Evolutionary conservation across 352 stramenopile genomes (phyloP).

Genomic region (Albugo candida): DNA sequence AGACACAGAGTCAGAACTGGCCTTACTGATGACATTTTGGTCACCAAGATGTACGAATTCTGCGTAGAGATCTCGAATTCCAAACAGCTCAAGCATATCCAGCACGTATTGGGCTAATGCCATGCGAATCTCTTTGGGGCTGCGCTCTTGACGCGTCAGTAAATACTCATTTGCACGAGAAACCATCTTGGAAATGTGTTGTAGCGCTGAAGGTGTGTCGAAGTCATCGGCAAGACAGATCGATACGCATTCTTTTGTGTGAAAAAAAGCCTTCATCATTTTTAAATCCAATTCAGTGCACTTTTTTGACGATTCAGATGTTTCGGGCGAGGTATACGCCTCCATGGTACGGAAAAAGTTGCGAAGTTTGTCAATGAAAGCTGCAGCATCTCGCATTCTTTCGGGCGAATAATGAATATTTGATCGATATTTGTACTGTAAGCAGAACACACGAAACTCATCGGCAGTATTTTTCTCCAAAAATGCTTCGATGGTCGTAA

Average conservation of each 20-base stretch:
- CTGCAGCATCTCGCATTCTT: conserved; percentile 42
- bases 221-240: conserved; percentile 70
- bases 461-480: conserved; percentile 27
- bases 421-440: conserved; percentile 74
- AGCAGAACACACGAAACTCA: conserved; percentile 78
- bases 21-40: not conserved
- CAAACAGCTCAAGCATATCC: conserved; percentile 46
- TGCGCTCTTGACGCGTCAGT: conserved; percentile 15
- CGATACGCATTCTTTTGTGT: conserved; percentile 29
- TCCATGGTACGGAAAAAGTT: conserved; percentile 43
- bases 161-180: conserved; percentile 37
- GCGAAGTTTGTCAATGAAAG: conserved; percentile 24
- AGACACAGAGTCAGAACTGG: not conserved
- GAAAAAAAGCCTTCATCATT: conserved; percentile 30
- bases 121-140: conserved; percentile 33
- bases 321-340: conserved; percentile 14
- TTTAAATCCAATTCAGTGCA: conserved; percentile 30
- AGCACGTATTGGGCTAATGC: conserved; percentile 40
- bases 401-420: conserved; percentile 66
- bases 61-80: conserved; percentile 22
- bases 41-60: conserved; percentile 26
- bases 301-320: conserved; percentile 15
- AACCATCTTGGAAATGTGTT: conserved; percentile 47
- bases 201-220: conserved; percentile 65
- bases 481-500: conserved; percentile 90